Evolutionary conservation across 441 rosid genomes (phyloP).

Genomic region (Bruguiera hainesii): DNA sequence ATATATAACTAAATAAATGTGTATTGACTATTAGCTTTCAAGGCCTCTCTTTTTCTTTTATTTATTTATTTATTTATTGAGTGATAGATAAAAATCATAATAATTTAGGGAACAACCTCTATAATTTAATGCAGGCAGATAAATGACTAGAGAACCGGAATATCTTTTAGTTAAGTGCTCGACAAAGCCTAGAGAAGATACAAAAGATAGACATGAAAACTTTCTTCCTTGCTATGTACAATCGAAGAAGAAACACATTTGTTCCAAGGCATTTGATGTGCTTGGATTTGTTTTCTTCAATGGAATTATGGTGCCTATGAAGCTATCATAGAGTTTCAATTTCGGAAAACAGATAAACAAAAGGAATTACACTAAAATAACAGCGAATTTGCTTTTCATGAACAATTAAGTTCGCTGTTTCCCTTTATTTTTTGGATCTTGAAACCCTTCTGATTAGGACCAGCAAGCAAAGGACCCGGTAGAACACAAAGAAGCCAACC

Average conservation of each 20-base stretch:
- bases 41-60: no score
- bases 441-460: constrained; percentile 72
- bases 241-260: neutral
- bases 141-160: no score
- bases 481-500: constrained; percentile 74
- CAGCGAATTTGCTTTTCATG: neutral
- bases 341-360: neutral
- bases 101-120: no score
- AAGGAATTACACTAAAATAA: neutral
- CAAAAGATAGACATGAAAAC: no score
- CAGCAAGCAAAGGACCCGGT: constrained; percentile 69
- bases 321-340: constrained; percentile 1
- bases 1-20: no score
- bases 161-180: no score
- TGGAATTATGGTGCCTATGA: constrained; percentile 2
- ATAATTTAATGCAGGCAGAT: no score
- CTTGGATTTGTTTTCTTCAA: neutral
- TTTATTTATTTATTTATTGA: no score
- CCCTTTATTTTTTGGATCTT: constrained; percentile 45
- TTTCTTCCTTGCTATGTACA: neutral
- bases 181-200: no score
- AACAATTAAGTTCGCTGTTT: neutral
- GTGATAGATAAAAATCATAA: no score
- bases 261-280: neutral
- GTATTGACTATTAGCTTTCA: no score